phyloP scores from a whole-genome alignment of 768 basidiomycete genomes.

The Cystofilobasidium macerans region DNA sequence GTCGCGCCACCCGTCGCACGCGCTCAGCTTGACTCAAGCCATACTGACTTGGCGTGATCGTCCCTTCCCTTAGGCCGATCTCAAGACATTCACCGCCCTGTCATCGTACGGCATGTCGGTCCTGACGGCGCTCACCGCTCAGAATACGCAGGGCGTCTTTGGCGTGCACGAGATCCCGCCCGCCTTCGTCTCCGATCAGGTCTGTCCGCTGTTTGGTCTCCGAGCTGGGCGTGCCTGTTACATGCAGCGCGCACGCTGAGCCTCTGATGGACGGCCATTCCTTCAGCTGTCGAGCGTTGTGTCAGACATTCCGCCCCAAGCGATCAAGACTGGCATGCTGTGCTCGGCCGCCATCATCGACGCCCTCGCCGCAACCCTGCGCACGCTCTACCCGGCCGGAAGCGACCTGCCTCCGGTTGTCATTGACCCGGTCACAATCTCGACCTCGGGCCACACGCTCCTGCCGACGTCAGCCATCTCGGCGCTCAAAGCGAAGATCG shows the following conservation, averaged over 20 bases:
- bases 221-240: not conserved
- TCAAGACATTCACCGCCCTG: conserved; percentile 70
- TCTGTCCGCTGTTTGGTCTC: conserved; percentile 30
- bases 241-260: not conserved
- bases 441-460: conserved; percentile 74
- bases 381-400: conserved; percentile 37
- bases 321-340: conserved; percentile 87
- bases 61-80: conserved; percentile 55
- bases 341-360: conserved; percentile 49
- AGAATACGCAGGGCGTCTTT: conserved; percentile 77
- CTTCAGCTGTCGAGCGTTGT: conserved; percentile 59
- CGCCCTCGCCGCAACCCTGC: conserved; percentile 48
- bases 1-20: conserved; percentile 13
- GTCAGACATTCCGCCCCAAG: conserved; percentile 56
- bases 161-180: conserved; percentile 58
- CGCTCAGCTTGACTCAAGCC: not conserved
- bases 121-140: conserved; percentile 75
- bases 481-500: conserved; percentile 50
- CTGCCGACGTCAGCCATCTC: conserved; percentile 56
- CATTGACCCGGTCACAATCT: conserved; percentile 83
- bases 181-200: conserved; percentile 65
- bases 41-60: not conserved
- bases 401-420: conserved; percentile 47
- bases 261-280: not conserved
- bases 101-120: conserved; percentile 70